Evolutionary conservation across 306 rosid species (phyloP).

Genomic region (Lathyrus tuberosus): DNA sequence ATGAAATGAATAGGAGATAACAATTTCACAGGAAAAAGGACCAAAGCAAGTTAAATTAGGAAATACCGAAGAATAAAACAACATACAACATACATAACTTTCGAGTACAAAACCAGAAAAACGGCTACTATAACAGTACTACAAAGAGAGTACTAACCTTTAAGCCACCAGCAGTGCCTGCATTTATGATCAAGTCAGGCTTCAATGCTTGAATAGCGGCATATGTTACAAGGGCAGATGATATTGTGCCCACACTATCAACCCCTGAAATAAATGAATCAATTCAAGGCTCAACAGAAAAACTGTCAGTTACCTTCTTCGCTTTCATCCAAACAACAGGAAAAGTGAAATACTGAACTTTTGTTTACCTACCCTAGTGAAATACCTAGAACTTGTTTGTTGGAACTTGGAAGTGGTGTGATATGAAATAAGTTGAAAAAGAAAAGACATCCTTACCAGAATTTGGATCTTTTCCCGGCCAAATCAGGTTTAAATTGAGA

Average conservation of each 20-base stretch:
- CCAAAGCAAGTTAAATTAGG: neutral
- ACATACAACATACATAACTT: neutral
- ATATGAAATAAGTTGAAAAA: constrained; percentile 22
- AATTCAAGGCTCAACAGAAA: constrained; percentile 26
- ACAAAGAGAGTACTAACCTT: constrained; percentile 55
- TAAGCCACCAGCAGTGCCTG: constrained; percentile 97
- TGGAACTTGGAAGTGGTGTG: neutral
- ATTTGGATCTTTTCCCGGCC: constrained; percentile 86
- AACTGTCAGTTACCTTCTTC: constrained; percentile 2
- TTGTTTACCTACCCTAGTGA: neutral
- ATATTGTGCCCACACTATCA: constrained; percentile 86
- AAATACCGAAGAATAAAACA: constrained; percentile 16
- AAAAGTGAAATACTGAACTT: neutral
- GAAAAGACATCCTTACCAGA: constrained; percentile 52
- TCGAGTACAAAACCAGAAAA: constrained; percentile 5
- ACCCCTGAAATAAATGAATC: constrained; percentile 70
- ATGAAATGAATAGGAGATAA: neutral
- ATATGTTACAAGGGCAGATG: constrained; percentile 83
- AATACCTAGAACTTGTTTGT: neutral
- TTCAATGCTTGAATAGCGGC: constrained; percentile 84
- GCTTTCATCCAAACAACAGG: constrained; percentile 8
- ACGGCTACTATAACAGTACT: neutral
- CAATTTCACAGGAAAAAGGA: constrained; percentile 8
- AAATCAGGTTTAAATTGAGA: constrained; percentile 66
- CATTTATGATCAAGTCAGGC: constrained; percentile 92